Conservation (phyloP, 164 flowering plant species). For the Houttuynia cordata region DNA sequence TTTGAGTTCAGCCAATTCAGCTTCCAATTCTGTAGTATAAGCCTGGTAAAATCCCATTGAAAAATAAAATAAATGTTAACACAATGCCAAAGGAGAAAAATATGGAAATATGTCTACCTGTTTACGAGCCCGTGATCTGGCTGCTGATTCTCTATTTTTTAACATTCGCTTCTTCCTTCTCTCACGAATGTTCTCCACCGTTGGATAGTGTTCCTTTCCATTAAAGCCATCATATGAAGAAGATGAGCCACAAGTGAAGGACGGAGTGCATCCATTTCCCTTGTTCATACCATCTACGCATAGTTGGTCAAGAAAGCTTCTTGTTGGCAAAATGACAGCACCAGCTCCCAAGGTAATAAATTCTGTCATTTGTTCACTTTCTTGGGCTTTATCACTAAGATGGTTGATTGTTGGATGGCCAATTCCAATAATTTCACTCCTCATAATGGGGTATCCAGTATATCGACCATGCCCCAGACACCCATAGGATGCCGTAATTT, state of each 20-base stretch:
- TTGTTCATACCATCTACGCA: slow-evolving; percentile 65
- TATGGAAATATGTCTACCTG: slow-evolving; percentile 36
- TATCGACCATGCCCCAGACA: slow-evolving; percentile 27
- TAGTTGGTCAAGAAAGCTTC: slow-evolving; percentile 49
- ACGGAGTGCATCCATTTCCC: slow-evolving; percentile 67
- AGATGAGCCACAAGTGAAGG: slow-evolving; percentile 71
- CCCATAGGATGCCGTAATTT: slow-evolving; percentile 27
- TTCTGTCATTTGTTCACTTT: slow-evolving; percentile 33
- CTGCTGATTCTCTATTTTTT: slow-evolving; percentile 91
- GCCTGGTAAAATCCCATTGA: slow-evolving; percentile 37
- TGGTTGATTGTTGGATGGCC: slow-evolving; percentile 27
- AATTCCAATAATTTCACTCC: slow-evolving; percentile 26
- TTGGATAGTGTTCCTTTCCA: slow-evolving; percentile 45
- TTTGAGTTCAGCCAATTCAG: slow-evolving; percentile 77
- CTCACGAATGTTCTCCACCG: slow-evolving; percentile 78
- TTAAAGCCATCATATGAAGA: slow-evolving; percentile 44
- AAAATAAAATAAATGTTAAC: background rate
- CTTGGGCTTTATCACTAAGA: slow-evolving; percentile 11
- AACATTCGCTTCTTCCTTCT: slow-evolving; percentile 90
- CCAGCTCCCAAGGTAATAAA: slow-evolving; percentile 47
- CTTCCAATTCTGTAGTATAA: slow-evolving; percentile 88
- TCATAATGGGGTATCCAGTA: slow-evolving; percentile 32
- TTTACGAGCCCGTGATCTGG: slow-evolving; percentile 92
- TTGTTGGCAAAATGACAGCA: slow-evolving; percentile 26
- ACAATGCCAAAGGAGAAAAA: background rate